phyloP scores from a whole-genome alignment of 2,329 filamentous ascomycete genomes.

The Sporothrix mexicana region DNA sequence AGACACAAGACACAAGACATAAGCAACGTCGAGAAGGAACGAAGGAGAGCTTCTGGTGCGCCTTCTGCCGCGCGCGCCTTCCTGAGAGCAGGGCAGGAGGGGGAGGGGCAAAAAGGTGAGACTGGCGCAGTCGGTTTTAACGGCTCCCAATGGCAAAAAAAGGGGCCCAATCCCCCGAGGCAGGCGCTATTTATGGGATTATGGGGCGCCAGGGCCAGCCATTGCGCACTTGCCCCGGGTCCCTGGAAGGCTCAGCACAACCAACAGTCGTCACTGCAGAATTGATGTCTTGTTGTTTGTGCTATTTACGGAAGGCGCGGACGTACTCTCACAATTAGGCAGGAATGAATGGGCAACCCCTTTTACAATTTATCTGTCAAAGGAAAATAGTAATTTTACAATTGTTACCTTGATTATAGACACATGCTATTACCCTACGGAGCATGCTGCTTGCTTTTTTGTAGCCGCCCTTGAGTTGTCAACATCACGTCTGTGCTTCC shows the following conservation, averaged over 20 bases:
- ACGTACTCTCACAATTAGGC: background rate
- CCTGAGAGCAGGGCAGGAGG: background rate
- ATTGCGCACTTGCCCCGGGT: background rate
- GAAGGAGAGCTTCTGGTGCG: slow-evolving; percentile 16
- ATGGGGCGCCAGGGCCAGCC: slow-evolving; percentile 14
- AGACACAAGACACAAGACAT: background rate
- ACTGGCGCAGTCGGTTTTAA: slow-evolving; percentile 12
- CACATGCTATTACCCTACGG: no score
- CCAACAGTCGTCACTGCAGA: background rate
- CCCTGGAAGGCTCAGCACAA: background rate
- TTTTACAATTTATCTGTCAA: background rate
- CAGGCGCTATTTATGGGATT: background rate
- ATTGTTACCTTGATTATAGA: no score
- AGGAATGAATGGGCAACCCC: background rate
- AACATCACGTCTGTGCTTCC: no score
- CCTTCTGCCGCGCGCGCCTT: background rate
- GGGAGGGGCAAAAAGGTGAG: slow-evolving; percentile 17
- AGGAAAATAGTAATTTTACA: background rate
- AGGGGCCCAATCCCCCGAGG: background rate
- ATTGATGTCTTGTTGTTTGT: background rate
- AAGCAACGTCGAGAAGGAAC: background rate
- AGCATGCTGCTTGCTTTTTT: no score
- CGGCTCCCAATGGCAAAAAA: slow-evolving; percentile 16
- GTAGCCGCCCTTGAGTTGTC: no score
- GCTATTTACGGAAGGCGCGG: slow-evolving; percentile 20